Evolutionary conservation across 106 monocot species (phyloP).

Genomic region (Dendrobium chrysotoxum): DNA sequence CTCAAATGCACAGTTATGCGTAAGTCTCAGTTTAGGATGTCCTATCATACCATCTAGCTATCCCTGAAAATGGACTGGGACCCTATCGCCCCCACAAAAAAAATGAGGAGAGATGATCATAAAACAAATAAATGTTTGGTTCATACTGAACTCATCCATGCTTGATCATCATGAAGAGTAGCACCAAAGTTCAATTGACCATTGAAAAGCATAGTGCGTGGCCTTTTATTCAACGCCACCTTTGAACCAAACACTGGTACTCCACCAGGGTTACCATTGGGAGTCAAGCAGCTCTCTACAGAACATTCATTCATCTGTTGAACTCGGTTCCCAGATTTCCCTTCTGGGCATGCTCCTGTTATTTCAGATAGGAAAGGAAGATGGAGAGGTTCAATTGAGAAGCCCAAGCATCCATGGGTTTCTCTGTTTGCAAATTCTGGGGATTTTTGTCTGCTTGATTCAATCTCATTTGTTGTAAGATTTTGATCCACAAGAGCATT

Average conservation of each 20-base stretch:
- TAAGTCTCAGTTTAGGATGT: too few relatives aligned
- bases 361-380: constrained; percentile 15
- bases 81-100: too few relatives aligned
- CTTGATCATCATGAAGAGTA: neutral
- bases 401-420: constrained; percentile 7
- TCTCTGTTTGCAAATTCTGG: constrained; percentile 16
- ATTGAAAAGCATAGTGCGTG: neutral
- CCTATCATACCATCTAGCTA: too few relatives aligned
- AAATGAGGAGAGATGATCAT: too few relatives aligned
- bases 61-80: too few relatives aligned
- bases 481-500: constrained; percentile 15
- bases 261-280: constrained; percentile 6
- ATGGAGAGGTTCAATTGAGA: constrained; percentile 10
- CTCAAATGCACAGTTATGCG: too few relatives aligned
- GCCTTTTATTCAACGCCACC: constrained; percentile 12
- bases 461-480: constrained; percentile 2
- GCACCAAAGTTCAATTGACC: neutral
- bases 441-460: neutral
- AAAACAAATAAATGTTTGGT: neutral
- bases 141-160: constrained; percentile 6
- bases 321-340: neutral
- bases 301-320: constrained; percentile 30
- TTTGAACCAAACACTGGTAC: neutral
- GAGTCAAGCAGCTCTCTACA: constrained; percentile 32
- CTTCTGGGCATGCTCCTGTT: neutral